A percentile compares a stretch with the other conserved stretches of the same genome.
Evolutionary conservation across 2,329 filamentous ascomycete genomes (phyloP).

Genomic region (Fusarium sp.): DNA sequence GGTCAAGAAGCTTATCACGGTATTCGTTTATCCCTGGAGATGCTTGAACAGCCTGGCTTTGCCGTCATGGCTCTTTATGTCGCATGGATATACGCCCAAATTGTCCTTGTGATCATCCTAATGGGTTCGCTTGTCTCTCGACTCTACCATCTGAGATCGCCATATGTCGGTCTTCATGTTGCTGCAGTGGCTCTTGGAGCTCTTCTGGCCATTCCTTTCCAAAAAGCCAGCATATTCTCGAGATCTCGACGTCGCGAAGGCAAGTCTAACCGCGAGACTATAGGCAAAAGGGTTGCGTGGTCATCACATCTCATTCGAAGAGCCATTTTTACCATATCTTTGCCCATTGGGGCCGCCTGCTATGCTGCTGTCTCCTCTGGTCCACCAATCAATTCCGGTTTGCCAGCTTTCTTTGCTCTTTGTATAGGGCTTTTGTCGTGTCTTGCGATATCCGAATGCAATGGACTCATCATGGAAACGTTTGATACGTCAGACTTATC

Average conservation of each 20-base stretch:
- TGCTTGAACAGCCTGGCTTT: constrained; percentile 81
- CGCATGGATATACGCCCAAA: constrained; percentile 82
- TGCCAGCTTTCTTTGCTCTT: constrained; percentile 74
- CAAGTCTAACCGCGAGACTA: constrained; percentile 74
- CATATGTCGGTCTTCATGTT: constrained; percentile 74
- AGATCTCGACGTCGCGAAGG: constrained; percentile 69
- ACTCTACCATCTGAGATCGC: constrained; percentile 72
- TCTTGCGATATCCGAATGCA: constrained; percentile 80
- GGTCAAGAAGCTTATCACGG: constrained; percentile 81
- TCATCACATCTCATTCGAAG: constrained; percentile 78
- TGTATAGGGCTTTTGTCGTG: constrained; percentile 77
- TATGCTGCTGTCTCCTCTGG: constrained; percentile 77
- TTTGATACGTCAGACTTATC: constrained; percentile 85
- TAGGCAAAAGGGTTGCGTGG: constrained; percentile 73
- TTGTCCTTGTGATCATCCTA: constrained; percentile 78
- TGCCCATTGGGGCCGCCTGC: constrained; percentile 74
- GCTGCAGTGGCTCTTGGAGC: constrained; percentile 76
- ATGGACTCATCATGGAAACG: constrained; percentile 82
- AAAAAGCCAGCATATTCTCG: constrained; percentile 77
- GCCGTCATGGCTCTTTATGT: constrained; percentile 77
- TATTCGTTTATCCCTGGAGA: constrained; percentile 72
- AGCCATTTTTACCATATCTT: constrained; percentile 72
- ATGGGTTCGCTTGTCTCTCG: constrained; percentile 78
- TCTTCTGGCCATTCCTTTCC: constrained; percentile 76
- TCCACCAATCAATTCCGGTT: constrained; percentile 67